A percentile compares a stretch with the other conserved stretches of the same genome.
These are phyloP conservation scores for Sarocladium strictum DNA, from an alignment of 2,329 filamentous ascomycete genomes.

Conservation along the genomic window DNA sequence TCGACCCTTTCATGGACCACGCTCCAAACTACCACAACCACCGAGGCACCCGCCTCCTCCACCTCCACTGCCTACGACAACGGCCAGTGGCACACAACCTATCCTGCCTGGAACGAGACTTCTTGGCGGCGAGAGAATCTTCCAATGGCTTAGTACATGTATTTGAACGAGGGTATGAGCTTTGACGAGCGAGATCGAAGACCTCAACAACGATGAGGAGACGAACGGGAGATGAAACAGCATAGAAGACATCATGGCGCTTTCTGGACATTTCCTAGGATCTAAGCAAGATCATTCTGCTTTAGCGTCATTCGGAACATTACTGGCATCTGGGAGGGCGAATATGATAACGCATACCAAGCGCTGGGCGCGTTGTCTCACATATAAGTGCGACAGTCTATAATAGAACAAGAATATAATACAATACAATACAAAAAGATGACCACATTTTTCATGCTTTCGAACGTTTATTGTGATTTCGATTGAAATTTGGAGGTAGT, in stretches of 20 bases:
- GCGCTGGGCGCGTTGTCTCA: slow-evolving; percentile 13
- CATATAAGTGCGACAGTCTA: not conserved
- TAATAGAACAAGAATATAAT: not conserved
- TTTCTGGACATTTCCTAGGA: not conserved
- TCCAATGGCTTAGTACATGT: not conserved
- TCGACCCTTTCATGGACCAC: not conserved
- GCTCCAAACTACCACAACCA: not conserved
- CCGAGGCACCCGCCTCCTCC: slow-evolving; percentile 9
- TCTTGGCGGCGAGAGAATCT: slow-evolving; percentile 4
- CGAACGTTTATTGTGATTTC: too few species aligned
- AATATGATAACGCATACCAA: slow-evolving; percentile 13
- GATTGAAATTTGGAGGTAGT: not conserved
- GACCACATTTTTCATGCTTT: too few species aligned
- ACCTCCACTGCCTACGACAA: slow-evolving; percentile 31
- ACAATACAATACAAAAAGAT: not conserved
- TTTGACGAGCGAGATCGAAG: too few species aligned
- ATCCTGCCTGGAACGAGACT: slow-evolving; percentile 38
- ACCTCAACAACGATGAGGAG: not conserved
- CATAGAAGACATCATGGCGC: not conserved
- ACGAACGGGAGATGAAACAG: not conserved
- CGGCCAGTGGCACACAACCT: slow-evolving; percentile 40
- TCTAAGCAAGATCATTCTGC: not conserved
- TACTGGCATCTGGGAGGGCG: not conserved
- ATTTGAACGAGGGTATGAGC: not conserved
- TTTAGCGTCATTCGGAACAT: not conserved